These are phyloP conservation scores for Trametes villosa DNA, from an alignment of 768 basidiomycete species.

Conservation along the genomic window DNA sequence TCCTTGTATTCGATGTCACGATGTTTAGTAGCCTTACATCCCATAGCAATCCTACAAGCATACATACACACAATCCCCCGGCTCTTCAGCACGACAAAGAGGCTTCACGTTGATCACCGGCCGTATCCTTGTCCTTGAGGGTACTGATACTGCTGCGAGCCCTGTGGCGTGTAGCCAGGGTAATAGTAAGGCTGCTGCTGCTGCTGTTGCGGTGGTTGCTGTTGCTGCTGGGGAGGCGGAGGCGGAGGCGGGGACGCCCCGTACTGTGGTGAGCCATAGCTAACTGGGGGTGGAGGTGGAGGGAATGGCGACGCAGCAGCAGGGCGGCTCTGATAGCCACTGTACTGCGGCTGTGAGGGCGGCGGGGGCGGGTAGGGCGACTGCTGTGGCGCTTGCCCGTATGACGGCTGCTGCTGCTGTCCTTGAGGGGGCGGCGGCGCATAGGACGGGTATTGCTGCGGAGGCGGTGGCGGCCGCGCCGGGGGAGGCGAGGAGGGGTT, in stretches of 20 bases:
- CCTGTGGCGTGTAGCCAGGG: constrained; percentile 23
- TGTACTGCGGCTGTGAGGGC: constrained; percentile 27
- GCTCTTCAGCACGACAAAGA: neutral
- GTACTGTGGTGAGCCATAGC: constrained; percentile 7
- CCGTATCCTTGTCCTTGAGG: constrained; percentile 24
- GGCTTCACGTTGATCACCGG: constrained; percentile 5
- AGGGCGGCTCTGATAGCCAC: constrained; percentile 15
- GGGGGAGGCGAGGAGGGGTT: constrained; percentile 19
- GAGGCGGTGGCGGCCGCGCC: constrained; percentile 22
- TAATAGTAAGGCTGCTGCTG: constrained; percentile 25
- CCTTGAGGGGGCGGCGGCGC: constrained; percentile 15
- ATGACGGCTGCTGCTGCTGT: constrained; percentile 19
- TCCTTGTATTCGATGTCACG: neutral
- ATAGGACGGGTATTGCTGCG: constrained; percentile 22
- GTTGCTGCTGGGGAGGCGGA: neutral
- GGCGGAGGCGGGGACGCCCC: constrained; percentile 10
- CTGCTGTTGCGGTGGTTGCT: constrained; percentile 16
- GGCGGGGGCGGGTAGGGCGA: constrained; percentile 27
- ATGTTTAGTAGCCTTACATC: neutral
- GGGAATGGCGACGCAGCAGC: constrained; percentile 5
- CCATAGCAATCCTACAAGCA: neutral
- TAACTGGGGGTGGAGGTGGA: constrained; percentile 17
- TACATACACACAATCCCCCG: neutral
- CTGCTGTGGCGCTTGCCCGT: constrained; percentile 28
- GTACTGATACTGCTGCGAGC: constrained; percentile 29